phyloP scores from a whole-genome alignment of 1,284 basidiomycete genomes.

The Ganoderma resinaceum region DNA sequence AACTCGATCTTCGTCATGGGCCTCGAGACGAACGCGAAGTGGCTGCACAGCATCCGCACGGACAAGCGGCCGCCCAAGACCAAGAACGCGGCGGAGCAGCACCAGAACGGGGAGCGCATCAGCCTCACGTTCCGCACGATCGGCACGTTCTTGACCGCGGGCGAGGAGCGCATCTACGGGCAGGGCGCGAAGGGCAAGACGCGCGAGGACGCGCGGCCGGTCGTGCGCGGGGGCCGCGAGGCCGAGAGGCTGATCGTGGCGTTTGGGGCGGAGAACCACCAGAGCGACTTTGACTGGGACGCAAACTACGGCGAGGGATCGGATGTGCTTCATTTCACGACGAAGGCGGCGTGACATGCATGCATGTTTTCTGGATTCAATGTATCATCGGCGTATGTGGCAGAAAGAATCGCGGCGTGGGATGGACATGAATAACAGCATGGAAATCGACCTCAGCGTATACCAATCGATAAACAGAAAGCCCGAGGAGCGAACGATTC shows the following conservation, averaged over 20 bases:
- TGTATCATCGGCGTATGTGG: neutral
- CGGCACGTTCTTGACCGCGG: slow-evolving; percentile 68
- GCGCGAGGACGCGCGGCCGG: slow-evolving; percentile 52
- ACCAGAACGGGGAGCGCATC: slow-evolving; percentile 67
- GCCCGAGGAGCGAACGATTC: neutral
- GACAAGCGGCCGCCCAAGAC: slow-evolving; percentile 65
- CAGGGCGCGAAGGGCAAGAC: slow-evolving; percentile 73
- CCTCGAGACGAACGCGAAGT: slow-evolving; percentile 68
- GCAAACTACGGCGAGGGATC: slow-evolving; percentile 65
- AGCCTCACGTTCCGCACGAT: slow-evolving; percentile 80
- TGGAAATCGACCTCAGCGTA: neutral
- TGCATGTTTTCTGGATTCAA: neutral
- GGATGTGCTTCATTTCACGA: slow-evolving; percentile 68
- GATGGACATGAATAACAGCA: neutral
- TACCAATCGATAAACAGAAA: neutral
- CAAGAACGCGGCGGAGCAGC: slow-evolving; percentile 62
- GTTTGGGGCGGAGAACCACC: slow-evolving; percentile 76
- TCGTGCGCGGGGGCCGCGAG: slow-evolving; percentile 59
- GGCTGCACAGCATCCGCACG: slow-evolving; percentile 74
- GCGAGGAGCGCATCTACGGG: slow-evolving; percentile 63
- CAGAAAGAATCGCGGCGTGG: neutral
- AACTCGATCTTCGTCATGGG: slow-evolving; percentile 83
- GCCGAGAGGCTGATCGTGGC: slow-evolving; percentile 58
- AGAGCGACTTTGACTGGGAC: slow-evolving; percentile 73
- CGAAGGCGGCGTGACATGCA: neutral